Percentiles rank a stretch among this genome's conserved stretches.
Evolutionary conservation across 2,329 filamentous ascomycete species (phyloP).

Genomic region (Ophiostoma piceae): DNA sequence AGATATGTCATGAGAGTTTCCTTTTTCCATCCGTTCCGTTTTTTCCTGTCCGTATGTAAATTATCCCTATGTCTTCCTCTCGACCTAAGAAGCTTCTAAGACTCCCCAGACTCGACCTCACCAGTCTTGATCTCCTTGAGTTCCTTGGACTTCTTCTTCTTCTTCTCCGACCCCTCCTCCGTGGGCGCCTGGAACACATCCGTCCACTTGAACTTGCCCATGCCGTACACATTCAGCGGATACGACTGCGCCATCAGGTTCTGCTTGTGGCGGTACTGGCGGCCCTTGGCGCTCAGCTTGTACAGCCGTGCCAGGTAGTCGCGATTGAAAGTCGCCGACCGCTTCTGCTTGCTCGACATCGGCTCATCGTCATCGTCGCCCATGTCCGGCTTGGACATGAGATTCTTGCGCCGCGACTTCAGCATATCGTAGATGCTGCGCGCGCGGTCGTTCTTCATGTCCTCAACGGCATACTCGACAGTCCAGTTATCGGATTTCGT

Average conservation of each 20-base stretch:
- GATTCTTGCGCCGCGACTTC: slow-evolving; percentile 23
- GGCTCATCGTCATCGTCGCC: not conserved
- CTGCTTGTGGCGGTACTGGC: slow-evolving; percentile 33
- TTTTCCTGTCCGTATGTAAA: not conserved
- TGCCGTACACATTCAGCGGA: slow-evolving; percentile 46
- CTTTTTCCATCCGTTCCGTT: not conserved
- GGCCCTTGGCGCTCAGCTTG: slow-evolving; percentile 25
- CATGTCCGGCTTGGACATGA: slow-evolving; percentile 16
- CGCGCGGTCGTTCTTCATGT: slow-evolving; percentile 22
- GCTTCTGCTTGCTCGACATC: not conserved
- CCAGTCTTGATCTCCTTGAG: not conserved
- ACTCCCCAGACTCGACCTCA: not conserved
- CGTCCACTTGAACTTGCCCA: slow-evolving; percentile 33
- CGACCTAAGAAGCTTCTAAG: not conserved
- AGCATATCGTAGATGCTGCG: slow-evolving; percentile 24
- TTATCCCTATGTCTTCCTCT: not conserved
- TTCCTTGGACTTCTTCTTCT: slow-evolving; percentile 16
- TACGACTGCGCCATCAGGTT: slow-evolving; percentile 43
- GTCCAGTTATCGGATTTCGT: slow-evolving; percentile 51
- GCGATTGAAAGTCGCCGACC: slow-evolving; percentile 22
- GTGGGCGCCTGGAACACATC: slow-evolving; percentile 34
- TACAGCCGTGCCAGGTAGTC: slow-evolving; percentile 25
- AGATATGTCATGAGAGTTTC: not conserved
- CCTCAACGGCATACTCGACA: slow-evolving; percentile 71
- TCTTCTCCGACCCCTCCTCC: not conserved